Percentiles rank a stretch among this genome's conserved stretches.
Evolutionary conservation across 2,329 filamentous ascomycete genomes (phyloP).

Genomic region (Madurella fahalii): DNA sequence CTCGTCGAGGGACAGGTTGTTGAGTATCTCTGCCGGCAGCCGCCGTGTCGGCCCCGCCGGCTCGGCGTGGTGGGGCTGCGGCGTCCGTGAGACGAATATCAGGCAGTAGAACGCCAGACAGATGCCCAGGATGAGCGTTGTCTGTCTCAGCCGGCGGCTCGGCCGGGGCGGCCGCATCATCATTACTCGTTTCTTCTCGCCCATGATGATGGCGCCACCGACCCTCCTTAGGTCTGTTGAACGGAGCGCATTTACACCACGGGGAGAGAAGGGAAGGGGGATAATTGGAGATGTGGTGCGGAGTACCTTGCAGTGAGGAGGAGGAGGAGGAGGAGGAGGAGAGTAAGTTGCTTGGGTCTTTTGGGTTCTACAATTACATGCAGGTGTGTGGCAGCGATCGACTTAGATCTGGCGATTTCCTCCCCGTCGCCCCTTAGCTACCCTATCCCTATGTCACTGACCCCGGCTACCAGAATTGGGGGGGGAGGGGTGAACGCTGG

Average conservation of each 20-base stretch:
- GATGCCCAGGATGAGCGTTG: conserved; percentile 19
- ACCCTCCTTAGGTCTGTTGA: neutral
- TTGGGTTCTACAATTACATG: no score
- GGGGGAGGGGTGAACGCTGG: neutral
- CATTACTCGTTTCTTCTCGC: conserved; percentile 14
- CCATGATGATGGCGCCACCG: conserved; percentile 10
- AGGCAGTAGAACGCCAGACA: conserved; percentile 27
- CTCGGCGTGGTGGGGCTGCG: neutral
- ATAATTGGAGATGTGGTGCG: neutral
- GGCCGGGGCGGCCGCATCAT: conserved; percentile 18
- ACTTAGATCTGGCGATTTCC: no score
- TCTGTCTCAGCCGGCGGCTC: conserved; percentile 24
- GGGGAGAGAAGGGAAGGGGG: neutral
- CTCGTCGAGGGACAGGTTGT: conserved; percentile 39
- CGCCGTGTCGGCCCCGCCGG: neutral
- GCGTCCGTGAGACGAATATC: conserved; percentile 20
- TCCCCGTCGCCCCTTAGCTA: no score
- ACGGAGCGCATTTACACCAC: neutral
- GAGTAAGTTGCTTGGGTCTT: neutral
- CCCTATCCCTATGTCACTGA: no score
- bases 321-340: no score
- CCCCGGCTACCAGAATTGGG: conserved; percentile 2
- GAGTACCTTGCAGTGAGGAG: neutral
- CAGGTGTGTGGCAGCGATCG: no score
- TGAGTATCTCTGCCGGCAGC: conserved; percentile 24